These are phyloP conservation scores for Rubus idaeus DNA, from an alignment of 306 rosid species.

Conservation along the genomic window DNA sequence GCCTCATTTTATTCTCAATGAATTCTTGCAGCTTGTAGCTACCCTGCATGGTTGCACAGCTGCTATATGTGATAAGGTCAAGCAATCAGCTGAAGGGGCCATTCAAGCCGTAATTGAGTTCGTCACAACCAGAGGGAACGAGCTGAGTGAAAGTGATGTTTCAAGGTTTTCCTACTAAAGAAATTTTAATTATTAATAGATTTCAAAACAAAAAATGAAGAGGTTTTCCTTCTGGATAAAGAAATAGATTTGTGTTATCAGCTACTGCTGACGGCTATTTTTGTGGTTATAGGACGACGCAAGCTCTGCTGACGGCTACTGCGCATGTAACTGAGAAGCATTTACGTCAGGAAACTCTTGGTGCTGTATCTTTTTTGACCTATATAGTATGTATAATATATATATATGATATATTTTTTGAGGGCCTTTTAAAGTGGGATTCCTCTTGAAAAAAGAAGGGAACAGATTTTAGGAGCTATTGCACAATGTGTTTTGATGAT, in stretches of 20 bases:
- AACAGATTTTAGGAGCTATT: background rate
- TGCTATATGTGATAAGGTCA: slow-evolving; percentile 87
- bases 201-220: slow-evolving; percentile 15
- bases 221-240: slow-evolving; percentile 24
- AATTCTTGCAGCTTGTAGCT: slow-evolving; percentile 70
- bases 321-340: slow-evolving; percentile 79
- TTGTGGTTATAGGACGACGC: slow-evolving; percentile 71
- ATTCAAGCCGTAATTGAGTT: slow-evolving; percentile 90
- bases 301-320: slow-evolving; percentile 78
- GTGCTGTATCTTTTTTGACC: slow-evolving; percentile 80
- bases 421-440: background rate
- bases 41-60: slow-evolving; percentile 75
- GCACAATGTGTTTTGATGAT: background rate
- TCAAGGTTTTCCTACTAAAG: slow-evolving; percentile 59
- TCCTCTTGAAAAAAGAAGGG: background rate
- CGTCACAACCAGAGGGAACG: slow-evolving; percentile 74
- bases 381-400: background rate
- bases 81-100: slow-evolving; percentile 97
- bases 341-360: slow-evolving; percentile 84
- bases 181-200: slow-evolving; percentile 16
- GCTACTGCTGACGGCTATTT: slow-evolving; percentile 24
- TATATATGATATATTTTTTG: background rate
- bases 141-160: slow-evolving; percentile 72
- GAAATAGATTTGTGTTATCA: slow-evolving; percentile 20
- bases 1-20: background rate